These are phyloP conservation scores for Aspergillus sp. DNA, from an alignment of 2,329 filamentous ascomycete genomes.

Conservation along the genomic window DNA sequence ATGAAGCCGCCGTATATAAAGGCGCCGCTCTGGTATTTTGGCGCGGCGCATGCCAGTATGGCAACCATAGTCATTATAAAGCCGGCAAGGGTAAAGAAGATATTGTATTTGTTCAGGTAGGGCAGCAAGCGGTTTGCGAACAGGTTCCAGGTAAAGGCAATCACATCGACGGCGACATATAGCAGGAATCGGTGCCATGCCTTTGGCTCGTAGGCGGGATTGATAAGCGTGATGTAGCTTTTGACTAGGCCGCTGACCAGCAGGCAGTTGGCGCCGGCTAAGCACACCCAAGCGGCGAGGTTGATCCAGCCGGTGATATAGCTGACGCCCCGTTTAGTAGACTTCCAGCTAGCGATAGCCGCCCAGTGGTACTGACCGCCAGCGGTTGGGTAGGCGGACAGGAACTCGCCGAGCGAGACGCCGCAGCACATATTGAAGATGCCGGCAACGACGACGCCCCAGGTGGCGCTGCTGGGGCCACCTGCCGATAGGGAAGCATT, in stretches of 20 bases:
- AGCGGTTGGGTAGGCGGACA: not conserved
- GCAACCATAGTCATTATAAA: not conserved
- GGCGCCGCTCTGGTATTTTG: not conserved
- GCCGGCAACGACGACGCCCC: not conserved
- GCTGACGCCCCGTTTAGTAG: not conserved
- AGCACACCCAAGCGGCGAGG: not conserved
- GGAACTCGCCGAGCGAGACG: not conserved
- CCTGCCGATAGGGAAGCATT: not conserved
- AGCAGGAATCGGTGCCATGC: not conserved
- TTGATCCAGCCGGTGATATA: not conserved
- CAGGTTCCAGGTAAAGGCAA: not conserved
- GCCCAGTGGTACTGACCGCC: not conserved
- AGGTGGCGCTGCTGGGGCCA: not conserved
- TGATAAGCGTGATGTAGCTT: not conserved
- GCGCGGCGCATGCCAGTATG: not conserved
- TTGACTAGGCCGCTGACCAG: not conserved
- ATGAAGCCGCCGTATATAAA: slow-evolving; percentile 10
- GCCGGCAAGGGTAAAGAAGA: not conserved
- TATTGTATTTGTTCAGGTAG: not conserved
- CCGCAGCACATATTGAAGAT: not conserved
- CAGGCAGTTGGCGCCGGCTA: not conserved
- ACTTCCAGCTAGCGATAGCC: not conserved
- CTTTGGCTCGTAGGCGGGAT: not conserved
- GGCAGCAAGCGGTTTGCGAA: not conserved
- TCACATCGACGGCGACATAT: not conserved